Base-by-base conservation (phyloP, 2,329 filamentous ascomycete species). In the Trichophyton rubrum region DNA sequence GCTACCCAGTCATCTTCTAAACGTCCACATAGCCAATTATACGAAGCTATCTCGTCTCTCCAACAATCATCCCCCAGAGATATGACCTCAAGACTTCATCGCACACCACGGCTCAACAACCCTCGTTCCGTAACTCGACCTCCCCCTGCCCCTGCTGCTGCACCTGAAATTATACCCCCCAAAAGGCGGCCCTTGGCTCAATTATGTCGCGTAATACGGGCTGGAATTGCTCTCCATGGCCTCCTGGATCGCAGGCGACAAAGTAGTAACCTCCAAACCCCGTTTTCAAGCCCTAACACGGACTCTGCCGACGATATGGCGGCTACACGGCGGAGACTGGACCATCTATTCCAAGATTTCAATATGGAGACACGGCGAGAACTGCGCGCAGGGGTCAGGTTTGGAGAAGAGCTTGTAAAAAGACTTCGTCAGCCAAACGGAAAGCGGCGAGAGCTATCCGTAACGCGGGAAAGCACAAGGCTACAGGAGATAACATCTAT, bases 331-430 rank as follows among this genome's bases (percentile, higher is more conserved):
- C 65, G 67, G 59, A 69, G 69, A 1, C 56, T 74, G 20, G 71
- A 77, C 53, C 49, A 67, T 30, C 62, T 72, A 22, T 75, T 76
- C 61, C 62, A 64, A 51, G 72, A 70, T n/a, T 72, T 78, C 56
- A 68, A 71, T 47, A 63, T 67, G 7, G 69, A 72, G 2, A 74
- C 71, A 20, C 69, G 72, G 64, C 69, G 72, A 63, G 72, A 76
- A 62, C 61, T 78, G 60, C 69, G 72, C 62, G 73, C 72, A 53
- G 74, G 73, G 30, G 66, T 78, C 51, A 67, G 71, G 8, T 71
- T 78, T 63, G 76, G 73, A 7, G 74, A 78, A 62, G 69, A 74
- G 60, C 68, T 78, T 59, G 75, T 73, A 9, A 75, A 70, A 63
- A 68, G 70, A 51, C 70, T 70, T 51, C 66, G 65, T 59, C 58